A percentile compares a stretch with the other conserved stretches of the same genome.
phyloP scores from a whole-genome alignment of 176 grass and related monocot genomes.

The Triticum turgidum region DNA sequence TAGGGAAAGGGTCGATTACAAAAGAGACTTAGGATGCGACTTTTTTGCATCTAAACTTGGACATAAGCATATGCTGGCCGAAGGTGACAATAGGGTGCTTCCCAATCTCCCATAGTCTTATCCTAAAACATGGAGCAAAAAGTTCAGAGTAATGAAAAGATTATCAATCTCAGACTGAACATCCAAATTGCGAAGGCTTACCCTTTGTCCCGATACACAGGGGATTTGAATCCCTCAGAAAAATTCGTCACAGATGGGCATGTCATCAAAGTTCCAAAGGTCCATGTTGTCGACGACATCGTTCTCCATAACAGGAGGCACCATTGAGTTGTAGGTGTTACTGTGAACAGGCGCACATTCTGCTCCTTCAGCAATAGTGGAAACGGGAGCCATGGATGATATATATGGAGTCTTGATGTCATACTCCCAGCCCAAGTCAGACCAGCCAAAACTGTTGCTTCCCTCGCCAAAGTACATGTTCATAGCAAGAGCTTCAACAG shows the following conservation, averaged over 20 bases:
- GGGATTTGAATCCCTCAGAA: constrained; percentile 27
- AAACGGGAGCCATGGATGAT: constrained; percentile 38
- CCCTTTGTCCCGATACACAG: constrained; percentile 41
- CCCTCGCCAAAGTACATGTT: constrained; percentile 65
- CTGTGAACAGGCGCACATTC: constrained; percentile 18
- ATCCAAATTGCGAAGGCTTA: not conserved
- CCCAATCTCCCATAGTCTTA: constrained; percentile 33
- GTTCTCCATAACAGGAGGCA: constrained; percentile 34
- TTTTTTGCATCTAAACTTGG: constrained; percentile 39
- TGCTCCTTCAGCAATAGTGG: constrained; percentile 33
- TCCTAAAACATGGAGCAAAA: constrained; percentile 25
- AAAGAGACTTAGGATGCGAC: constrained; percentile 45
- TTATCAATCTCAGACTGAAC: not conserved
- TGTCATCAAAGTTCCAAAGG: constrained; percentile 80
- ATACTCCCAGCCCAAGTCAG: constrained; percentile 51
- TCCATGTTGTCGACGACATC: constrained; percentile 42
- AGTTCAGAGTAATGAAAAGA: not conserved
- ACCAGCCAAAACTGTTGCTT: constrained; percentile 54
- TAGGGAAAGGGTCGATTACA: not conserved
- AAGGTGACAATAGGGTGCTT: constrained; percentile 37
- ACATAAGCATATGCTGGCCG: constrained; percentile 34
- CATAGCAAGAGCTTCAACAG: constrained; percentile 30
- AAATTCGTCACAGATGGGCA: constrained; percentile 32
- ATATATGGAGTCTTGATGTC: constrained; percentile 49
- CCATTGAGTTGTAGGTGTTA: not conserved